Evolutionary conservation across 2,329 filamentous ascomycete genomes (phyloP), one percentile per base, ranked within the genome.

Genomic region (Hypoxylon sp.): DNA sequence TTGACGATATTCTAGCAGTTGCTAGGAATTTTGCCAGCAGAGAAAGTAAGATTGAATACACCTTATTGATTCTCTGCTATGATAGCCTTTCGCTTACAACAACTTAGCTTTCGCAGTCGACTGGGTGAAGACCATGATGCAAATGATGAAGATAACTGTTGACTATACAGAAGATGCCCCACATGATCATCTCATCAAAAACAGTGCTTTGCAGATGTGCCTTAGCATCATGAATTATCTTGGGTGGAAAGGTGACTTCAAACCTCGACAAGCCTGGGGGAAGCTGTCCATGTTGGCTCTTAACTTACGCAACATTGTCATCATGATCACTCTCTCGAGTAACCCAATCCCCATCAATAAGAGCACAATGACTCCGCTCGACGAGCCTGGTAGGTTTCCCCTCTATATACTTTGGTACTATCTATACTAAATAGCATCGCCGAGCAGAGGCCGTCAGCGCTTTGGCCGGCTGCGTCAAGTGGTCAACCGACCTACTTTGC

Each of bases 141-240:
- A 87, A 40, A 87, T 91, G 61, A 81, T 94, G 53, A 90, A 89
- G 67, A 84, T 92, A 28, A 88, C 89, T 51, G 87, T 94, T 49
- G 95, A 98, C 78, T 96, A 94, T 74, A 91, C 93, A 0, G 86
- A 92, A 50, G 92, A 97, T 64, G 81, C 87, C 1, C 85, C 87
- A 45, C 87, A 91, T 70, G 89, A 95, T 74, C 84, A 89, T 62
- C 81, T 97, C 32, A 86, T 96, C 68, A 84, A 89, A 64, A 94
- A 96, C 72, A 82, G 84, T 2, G 84, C 89, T 33, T 85, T 97
- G 46, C 91, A 93, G 64, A 85, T 92, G 59, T 92, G 89, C 60
- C 82, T 97, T 11, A 92, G 92, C 72, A 87, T 96, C 26, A 89
- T 96, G 74, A 90, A 92, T 61, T 89, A 92, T 54, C 81, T 97